These are phyloP conservation scores for Lactarius sanguifluus DNA, from an alignment of 768 basidiomycete species.

Conservation along the genomic window DNA sequence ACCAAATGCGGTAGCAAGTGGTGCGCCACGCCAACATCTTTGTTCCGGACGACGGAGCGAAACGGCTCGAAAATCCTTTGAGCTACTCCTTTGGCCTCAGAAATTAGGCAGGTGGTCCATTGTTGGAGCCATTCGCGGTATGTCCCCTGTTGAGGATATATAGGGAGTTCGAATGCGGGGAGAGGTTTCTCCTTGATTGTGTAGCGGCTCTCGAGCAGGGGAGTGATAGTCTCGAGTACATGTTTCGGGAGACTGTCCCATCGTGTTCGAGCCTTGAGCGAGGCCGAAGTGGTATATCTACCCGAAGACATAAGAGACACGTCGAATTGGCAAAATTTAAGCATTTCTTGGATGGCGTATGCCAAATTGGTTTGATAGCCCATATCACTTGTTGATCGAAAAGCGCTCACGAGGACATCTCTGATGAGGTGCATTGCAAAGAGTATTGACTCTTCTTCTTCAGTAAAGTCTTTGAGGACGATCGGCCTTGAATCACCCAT, in stretches of 20 bases:
- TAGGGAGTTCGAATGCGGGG: conserved; percentile 54
- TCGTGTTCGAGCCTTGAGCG: conserved; percentile 65
- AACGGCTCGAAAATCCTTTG: conserved; percentile 80
- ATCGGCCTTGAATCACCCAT: conserved; percentile 62
- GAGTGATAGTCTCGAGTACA: conserved; percentile 81
- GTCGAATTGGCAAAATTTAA: conserved; percentile 85
- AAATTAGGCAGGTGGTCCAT: conserved; percentile 84
- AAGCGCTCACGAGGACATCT: conserved; percentile 84
- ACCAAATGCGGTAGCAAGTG: conserved; percentile 91
- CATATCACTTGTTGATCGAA: conserved; percentile 92
- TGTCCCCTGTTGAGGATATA: conserved; percentile 73
- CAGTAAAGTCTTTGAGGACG: conserved; percentile 75
- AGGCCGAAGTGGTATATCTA: conserved; percentile 46
- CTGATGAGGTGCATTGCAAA: conserved; percentile 88
- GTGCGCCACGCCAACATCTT: conserved; percentile 93
- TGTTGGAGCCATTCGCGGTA: conserved; percentile 96
- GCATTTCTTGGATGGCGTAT: conserved; percentile 87
- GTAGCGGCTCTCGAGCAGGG: conserved; percentile 69
- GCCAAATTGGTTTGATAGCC: conserved; percentile 87
- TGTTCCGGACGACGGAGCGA: conserved; percentile 72
- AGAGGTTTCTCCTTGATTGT: conserved; percentile 43
- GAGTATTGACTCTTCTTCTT: conserved; percentile 68
- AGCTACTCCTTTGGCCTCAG: conserved; percentile 52
- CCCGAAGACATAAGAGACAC: conserved; percentile 64
- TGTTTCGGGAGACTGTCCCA: conserved; percentile 83